Conservation (phyloP, 108 stramenopile genomes). For the Discostella pseudostelligera region DNA sequence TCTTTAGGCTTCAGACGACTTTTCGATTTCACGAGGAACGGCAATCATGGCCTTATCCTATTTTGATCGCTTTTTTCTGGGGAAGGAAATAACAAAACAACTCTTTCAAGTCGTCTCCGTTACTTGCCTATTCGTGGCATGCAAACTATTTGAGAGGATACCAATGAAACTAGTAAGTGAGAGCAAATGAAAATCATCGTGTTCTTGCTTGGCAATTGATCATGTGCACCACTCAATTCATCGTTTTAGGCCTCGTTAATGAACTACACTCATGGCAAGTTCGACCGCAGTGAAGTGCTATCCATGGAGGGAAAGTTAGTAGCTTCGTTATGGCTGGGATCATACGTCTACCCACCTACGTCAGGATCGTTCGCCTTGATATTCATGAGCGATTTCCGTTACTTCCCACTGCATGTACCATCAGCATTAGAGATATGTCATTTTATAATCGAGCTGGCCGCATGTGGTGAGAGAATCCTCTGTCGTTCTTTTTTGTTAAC, state of each 20-base stretch:
- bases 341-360: constrained; percentile 31
- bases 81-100: constrained; percentile 1
- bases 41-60: constrained; percentile 32
- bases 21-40: constrained; percentile 23
- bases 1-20: constrained; percentile 30
- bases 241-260: constrained; percentile 18
- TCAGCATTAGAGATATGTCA: constrained; percentile 21
- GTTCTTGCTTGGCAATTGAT: not conserved
- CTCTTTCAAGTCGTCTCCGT: constrained; percentile 22
- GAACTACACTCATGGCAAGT: constrained; percentile 15
- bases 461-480: constrained; percentile 18
- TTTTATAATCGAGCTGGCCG: constrained; percentile 40
- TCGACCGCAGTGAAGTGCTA: constrained; percentile 12
- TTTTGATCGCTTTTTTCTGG: constrained; percentile 14
- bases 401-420: not conserved
- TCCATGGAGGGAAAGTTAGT: constrained; percentile 17
- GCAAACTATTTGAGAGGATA: constrained; percentile 33
- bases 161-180: constrained; percentile 24
- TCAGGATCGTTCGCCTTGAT: constrained; percentile 22
- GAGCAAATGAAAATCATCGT: not conserved
- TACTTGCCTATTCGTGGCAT: constrained; percentile 27
- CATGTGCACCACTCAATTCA: no score
- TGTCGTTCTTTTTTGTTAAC: not conserved
- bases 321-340: not conserved
- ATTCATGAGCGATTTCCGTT: constrained; percentile 19